These are phyloP conservation scores for Lactarius akahatsu DNA, from an alignment of 768 basidiomycete genomes.

Conservation along the genomic window DNA sequence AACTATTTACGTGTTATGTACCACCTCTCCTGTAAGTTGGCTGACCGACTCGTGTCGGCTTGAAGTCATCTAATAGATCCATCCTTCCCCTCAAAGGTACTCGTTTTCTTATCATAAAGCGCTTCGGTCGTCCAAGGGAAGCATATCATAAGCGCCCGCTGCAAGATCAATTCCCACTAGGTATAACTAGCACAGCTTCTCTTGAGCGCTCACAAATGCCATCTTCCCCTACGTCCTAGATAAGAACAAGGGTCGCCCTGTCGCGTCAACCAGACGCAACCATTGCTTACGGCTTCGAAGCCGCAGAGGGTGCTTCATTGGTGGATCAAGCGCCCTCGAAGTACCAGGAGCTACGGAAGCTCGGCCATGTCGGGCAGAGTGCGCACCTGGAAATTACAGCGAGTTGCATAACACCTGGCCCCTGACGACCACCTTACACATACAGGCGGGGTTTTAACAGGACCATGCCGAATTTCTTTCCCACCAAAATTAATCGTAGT, in stretches of 20 bases:
- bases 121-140: slow-evolving; percentile 67
- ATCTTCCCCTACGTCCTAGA: slow-evolving; percentile 51
- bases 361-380: not conserved
- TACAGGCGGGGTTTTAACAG: no score
- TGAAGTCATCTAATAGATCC: not conserved
- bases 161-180: slow-evolving; percentile 45
- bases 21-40: slow-evolving; percentile 59
- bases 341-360: not conserved
- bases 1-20: slow-evolving; percentile 60
- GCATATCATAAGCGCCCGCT: slow-evolving; percentile 67
- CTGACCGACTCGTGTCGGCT: slow-evolving; percentile 12
- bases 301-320: not conserved
- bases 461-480: no score
- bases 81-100: slow-evolving; percentile 48
- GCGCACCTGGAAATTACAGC: not conserved
- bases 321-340: not conserved
- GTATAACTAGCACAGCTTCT: not conserved
- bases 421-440: no score
- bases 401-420: no score
- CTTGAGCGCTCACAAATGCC: slow-evolving; percentile 7
- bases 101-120: slow-evolving; percentile 54
- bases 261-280: slow-evolving; percentile 78
- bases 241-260: slow-evolving; percentile 53
- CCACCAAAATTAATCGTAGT: no score
- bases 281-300: slow-evolving; percentile 31